Conservation (phyloP, 495 filamentous ascomycete genomes). For the Beverwykella pulmonaria region DNA sequence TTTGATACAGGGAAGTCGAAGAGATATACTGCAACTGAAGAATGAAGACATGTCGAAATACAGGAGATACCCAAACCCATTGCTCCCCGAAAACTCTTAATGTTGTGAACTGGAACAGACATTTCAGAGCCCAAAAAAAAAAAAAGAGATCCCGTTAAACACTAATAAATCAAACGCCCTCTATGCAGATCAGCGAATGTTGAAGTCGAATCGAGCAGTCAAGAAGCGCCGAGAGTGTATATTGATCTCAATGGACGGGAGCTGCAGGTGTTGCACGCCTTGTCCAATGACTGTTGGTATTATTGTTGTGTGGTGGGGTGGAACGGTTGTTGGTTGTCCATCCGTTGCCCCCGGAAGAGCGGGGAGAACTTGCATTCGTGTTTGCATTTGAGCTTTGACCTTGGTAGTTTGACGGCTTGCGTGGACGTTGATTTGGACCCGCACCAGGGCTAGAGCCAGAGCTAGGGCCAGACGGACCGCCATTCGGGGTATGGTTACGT, state of each 20-base stretch:
- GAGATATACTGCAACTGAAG: constrained; percentile 2
- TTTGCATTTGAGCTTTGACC: constrained; percentile 19
- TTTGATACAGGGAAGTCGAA: constrained; percentile 15
- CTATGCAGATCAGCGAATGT: constrained; percentile 6
- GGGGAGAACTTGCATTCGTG: constrained; percentile 6
- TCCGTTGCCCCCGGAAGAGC: constrained; percentile 9
- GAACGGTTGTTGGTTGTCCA: constrained; percentile 23
- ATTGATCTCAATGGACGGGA: constrained; percentile 19
- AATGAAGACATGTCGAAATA: background rate
- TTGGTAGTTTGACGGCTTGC: constrained; percentile 33
- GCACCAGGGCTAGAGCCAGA: background rate
- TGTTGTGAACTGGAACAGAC: background rate
- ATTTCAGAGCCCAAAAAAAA: background rate
- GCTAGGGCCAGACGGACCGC: background rate
- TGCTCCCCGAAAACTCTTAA: background rate
- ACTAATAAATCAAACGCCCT: background rate
- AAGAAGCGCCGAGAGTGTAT: background rate
- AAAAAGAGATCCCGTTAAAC: background rate
- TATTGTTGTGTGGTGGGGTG: constrained; percentile 12
- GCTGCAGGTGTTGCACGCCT: constrained; percentile 24
- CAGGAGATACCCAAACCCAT: constrained; percentile 13
- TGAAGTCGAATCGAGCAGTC: background rate
- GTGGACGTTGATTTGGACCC: constrained; percentile 13
- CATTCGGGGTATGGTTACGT: constrained; percentile 14
- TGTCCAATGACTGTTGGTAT: constrained; percentile 15